These are phyloP conservation scores for Hypoxylon trugodes DNA, from an alignment of 495 filamentous ascomycete species.

Conservation along the genomic window DNA sequence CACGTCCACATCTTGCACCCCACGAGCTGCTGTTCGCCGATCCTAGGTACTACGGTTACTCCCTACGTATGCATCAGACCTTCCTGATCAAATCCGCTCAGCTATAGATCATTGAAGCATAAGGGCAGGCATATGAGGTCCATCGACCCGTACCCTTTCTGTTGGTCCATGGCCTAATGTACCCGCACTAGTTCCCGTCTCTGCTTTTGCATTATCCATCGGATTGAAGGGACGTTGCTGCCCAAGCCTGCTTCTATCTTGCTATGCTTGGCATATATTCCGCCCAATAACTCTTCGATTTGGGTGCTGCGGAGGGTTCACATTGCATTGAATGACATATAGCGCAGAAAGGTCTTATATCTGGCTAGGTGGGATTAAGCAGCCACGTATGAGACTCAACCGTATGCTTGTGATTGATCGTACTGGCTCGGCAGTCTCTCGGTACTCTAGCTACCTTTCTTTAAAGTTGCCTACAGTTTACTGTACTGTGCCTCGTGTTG, in stretches of 20 bases:
- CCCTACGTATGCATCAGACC: conserved; percentile 36
- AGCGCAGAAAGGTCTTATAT: conserved; percentile 41
- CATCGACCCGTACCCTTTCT: conserved; percentile 32
- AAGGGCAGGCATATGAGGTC: conserved; percentile 36
- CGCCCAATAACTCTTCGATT: conserved; percentile 34
- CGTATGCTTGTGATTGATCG: conserved; percentile 38
- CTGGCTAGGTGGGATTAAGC: conserved; percentile 43
- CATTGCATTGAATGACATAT: conserved; percentile 45
- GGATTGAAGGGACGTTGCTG: conserved; percentile 38
- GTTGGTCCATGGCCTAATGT: conserved; percentile 34
- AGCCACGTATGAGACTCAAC: conserved; percentile 41
- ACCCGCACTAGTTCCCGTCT: conserved; percentile 40
- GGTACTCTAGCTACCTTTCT: conserved; percentile 35
- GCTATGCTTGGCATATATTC: conserved; percentile 36
- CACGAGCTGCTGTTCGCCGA: conserved; percentile 48
- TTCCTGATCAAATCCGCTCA: conserved; percentile 38
- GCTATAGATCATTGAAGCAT: conserved; percentile 38
- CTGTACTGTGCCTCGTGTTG: conserved; percentile 34
- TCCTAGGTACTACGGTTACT: conserved; percentile 43
- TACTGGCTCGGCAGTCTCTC: conserved; percentile 38
- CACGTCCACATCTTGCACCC: conserved; percentile 45
- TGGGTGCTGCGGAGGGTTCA: conserved; percentile 38
- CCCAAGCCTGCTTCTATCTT: conserved; percentile 39
- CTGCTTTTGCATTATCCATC: conserved; percentile 36
- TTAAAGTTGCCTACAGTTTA: conserved; percentile 35